phyloP scores from a whole-genome alignment of 2,329 filamentous ascomycete genomes.

The Triangularia verruculosa region DNA sequence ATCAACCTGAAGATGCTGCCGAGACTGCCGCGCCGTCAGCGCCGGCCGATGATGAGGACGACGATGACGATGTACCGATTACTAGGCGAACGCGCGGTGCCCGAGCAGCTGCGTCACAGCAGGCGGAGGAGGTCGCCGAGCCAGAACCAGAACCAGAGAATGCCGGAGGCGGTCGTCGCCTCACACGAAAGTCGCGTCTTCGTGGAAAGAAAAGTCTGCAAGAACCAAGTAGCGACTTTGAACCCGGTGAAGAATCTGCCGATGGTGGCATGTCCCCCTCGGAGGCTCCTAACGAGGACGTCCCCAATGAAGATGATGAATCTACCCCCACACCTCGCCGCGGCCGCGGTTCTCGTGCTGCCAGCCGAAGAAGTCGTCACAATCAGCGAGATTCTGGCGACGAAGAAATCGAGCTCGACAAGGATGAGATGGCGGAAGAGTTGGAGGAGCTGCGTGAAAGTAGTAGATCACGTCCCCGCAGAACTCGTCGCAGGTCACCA shows the following conservation, averaged over 20 bases:
- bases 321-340: slow-evolving; percentile 53
- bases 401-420: slow-evolving; percentile 57
- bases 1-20: slow-evolving; percentile 31
- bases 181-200: slow-evolving; percentile 45
- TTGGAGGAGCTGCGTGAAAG: slow-evolving; percentile 58
- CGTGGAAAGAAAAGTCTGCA: slow-evolving; percentile 46
- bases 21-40: slow-evolving; percentile 33
- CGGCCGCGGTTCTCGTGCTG: slow-evolving; percentile 37
- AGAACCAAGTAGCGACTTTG: slow-evolving; percentile 60
- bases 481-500: slow-evolving; percentile 51
- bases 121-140: slow-evolving; percentile 21
- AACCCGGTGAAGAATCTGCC: slow-evolving; percentile 57
- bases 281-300: slow-evolving; percentile 27
- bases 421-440: slow-evolving; percentile 65
- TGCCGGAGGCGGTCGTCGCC: slow-evolving; percentile 41
- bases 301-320: slow-evolving; percentile 44
- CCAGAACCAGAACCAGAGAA: slow-evolving; percentile 25
- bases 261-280: slow-evolving; percentile 47
- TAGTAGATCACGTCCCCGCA: slow-evolving; percentile 48
- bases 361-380: slow-evolving; percentile 46
- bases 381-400: slow-evolving; percentile 50
- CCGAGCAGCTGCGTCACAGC: slow-evolving; percentile 26
- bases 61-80: slow-evolving; percentile 20
- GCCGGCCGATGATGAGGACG: slow-evolving; percentile 22
- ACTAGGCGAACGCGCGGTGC: slow-evolving; percentile 41